Percentiles rank a stretch among this genome's conserved stretches.
These are phyloP conservation scores for Ogataea salicorniae DNA, from an alignment of 805 yeast species.

Conservation along the genomic window DNA sequence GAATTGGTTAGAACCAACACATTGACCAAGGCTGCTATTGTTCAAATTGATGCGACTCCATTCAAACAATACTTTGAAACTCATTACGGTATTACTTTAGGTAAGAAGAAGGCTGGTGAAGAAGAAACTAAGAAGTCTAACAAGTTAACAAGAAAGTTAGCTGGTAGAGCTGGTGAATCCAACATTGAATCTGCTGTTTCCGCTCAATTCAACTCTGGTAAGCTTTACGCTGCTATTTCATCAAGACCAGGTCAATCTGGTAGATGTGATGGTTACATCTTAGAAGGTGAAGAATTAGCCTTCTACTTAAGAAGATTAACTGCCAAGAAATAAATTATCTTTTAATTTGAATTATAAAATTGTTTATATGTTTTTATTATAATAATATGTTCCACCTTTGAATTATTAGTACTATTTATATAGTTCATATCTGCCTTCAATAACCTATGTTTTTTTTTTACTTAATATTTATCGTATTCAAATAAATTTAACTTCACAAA, in stretches of 20 bases:
- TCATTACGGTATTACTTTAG: conserved; percentile 92
- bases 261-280: conserved; percentile 99
- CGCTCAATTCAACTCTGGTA: conserved; percentile 97
- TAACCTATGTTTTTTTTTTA: too few species aligned
- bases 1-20: conserved; percentile 99
- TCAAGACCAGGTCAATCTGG: conserved; percentile 99
- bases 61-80: conserved; percentile 99
- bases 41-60: conserved; percentile 99
- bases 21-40: conserved; percentile 97
- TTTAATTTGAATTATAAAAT: not conserved
- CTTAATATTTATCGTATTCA: too few species aligned
- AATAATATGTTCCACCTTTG: not conserved
- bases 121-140: conserved; percentile 64
- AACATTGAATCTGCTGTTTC: conserved; percentile 87
- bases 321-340: conserved; percentile 84
- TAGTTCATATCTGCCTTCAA: too few species aligned
- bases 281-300: conserved; percentile 99
- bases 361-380: too few species aligned
- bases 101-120: conserved; percentile 73
- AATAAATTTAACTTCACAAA: too few species aligned
- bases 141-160: conserved; percentile 86
- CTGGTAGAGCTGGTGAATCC: conserved; percentile 83
- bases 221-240: conserved; percentile 96
- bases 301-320: conserved; percentile 99
- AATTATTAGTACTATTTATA: too few species aligned